phyloP scores from a whole-genome alignment of 495 filamentous ascomycete species.

The Neurospora sp. region DNA sequence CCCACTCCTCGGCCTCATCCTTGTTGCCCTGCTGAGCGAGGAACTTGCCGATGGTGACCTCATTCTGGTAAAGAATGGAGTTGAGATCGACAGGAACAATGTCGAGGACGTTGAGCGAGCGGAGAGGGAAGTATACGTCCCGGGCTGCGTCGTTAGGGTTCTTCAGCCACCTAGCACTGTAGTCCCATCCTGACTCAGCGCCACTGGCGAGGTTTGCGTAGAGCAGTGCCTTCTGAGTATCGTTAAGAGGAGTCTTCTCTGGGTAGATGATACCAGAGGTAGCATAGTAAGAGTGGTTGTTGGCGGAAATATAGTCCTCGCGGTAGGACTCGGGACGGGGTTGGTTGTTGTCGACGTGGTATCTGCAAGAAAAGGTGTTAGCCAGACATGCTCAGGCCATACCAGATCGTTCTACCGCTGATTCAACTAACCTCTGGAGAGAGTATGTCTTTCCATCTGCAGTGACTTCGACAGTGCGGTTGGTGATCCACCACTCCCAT shows the following conservation, averaged over 20 bases:
- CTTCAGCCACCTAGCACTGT: constrained; percentile 28
- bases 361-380: constrained; percentile 17
- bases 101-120: constrained; percentile 32
- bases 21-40: constrained; percentile 22
- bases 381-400: neutral
- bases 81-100: constrained; percentile 39
- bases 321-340: constrained; percentile 40
- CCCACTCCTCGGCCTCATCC: constrained; percentile 21
- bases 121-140: constrained; percentile 41
- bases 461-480: constrained; percentile 29
- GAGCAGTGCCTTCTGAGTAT: constrained; percentile 26
- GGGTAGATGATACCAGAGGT: constrained; percentile 38
- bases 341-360: constrained; percentile 36
- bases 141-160: constrained; percentile 31
- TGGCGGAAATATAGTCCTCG: constrained; percentile 37
- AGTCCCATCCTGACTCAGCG: constrained; percentile 43
- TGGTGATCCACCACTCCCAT: constrained; percentile 35
- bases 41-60: constrained; percentile 30
- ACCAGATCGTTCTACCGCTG: neutral
- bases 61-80: constrained; percentile 40
- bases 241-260: constrained; percentile 26
- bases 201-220: constrained; percentile 38
- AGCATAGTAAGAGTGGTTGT: constrained; percentile 36
- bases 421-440: constrained; percentile 28
- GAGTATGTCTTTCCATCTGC: constrained; percentile 25